Base-by-base conservation (phyloP, 2,329 filamentous ascomycete species). In the Gaeumannomyces tritici region DNA sequence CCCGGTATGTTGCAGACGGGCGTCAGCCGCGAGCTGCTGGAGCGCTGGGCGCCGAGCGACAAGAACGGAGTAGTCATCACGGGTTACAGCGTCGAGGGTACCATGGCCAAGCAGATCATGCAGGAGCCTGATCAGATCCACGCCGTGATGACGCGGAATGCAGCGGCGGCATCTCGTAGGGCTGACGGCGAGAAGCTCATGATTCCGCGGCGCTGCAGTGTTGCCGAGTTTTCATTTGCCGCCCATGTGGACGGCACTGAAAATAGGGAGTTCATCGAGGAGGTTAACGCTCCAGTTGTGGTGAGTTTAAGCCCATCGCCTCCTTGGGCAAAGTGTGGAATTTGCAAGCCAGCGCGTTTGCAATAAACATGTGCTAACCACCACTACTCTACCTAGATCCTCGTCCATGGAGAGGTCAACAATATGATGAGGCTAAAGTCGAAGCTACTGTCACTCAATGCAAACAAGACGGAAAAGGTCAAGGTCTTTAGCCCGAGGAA, bases 1-100 rank as follows among this genome's bases (percentile, higher is more conserved):
- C 95, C 95, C 0, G 95, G 95, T 86, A 98, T 99, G 95, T 80
- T 99, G 68, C 93, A 99, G 72, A 98, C 93, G 63, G 95, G 95
- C 60, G 93, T 96, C 24, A 96, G 92, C 70, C 83, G 95, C 72
- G 91, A 97, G 72, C 79, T 99, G 12, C 83, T 99, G 5, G 95
- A 99, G 77, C 80, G 93, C 69, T 99, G 95, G 95, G 93, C 93
- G 1, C 95, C 95, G 0, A 96, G 91, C 75, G 89, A 95, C 66
- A 93, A 95, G 74, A 99, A 99, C 71, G 95, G 93, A n/a, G 91
- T 99, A 56, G 90, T 99, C 69, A 96, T 99, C 74, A 99, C 95
- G 0, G 95, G 95, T 72, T 99, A 99, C 77, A 97, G 92, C 65
- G 93, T 99, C 9, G 95, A 99, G 75, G 95, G 95, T 7, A 99